These are phyloP conservation scores for Teratosphaeria gauchensis DNA, from an alignment of 2,329 filamentous ascomycete genomes.

Conservation along the genomic window DNA sequence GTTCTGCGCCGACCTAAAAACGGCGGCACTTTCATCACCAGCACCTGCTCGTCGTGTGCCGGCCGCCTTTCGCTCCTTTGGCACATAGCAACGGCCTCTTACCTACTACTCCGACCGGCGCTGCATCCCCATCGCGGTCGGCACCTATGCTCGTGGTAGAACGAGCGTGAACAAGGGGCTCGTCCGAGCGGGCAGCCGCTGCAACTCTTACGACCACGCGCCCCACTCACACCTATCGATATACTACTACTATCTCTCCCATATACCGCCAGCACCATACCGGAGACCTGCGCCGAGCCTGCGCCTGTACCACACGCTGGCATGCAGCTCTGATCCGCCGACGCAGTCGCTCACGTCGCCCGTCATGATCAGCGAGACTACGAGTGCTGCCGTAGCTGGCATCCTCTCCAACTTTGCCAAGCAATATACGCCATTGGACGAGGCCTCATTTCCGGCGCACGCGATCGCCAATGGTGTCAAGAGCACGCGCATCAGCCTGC, in stretches of 20 bases:
- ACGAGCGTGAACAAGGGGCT: neutral
- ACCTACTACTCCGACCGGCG: neutral
- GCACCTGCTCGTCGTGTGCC: neutral
- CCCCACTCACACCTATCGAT: neutral
- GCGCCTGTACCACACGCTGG: neutral
- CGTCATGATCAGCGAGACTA: slow-evolving; percentile 17
- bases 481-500: slow-evolving; percentile 53
- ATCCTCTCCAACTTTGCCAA: slow-evolving; percentile 42
- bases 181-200: neutral
- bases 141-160: neutral
- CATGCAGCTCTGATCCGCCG: neutral
- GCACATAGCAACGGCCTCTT: neutral
- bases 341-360: neutral
- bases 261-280: too few relatives aligned
- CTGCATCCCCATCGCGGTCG: neutral
- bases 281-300: neutral
- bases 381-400: slow-evolving; percentile 25
- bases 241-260: neutral
- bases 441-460: slow-evolving; percentile 35
- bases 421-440: slow-evolving; percentile 33
- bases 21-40: neutral
- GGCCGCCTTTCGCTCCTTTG: neutral
- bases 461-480: slow-evolving; percentile 43
- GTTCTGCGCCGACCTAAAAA: neutral
- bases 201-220: neutral